A percentile compares a stretch with the other conserved stretches of the same genome.
These are phyloP conservation scores for Chytriomyces sp. DNA, from an alignment of 192 early-diverging fungal genomes.

Conservation along the genomic window DNA sequence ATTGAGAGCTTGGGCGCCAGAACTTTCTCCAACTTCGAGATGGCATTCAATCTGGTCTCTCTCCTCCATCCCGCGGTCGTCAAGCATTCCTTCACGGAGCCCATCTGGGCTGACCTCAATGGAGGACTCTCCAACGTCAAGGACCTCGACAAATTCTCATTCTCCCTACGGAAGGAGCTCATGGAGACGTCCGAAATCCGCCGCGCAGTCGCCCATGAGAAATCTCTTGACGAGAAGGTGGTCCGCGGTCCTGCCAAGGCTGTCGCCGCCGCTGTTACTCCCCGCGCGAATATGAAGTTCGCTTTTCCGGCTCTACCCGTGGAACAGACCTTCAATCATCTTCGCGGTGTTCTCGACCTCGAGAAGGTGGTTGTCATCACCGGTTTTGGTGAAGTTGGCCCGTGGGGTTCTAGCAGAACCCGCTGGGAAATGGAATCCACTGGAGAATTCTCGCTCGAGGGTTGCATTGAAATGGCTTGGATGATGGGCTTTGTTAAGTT, in stretches of 20 bases:
- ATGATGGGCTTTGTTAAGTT: slow-evolving; percentile 95
- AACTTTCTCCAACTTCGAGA: slow-evolving; percentile 89
- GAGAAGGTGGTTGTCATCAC: slow-evolving; percentile 91
- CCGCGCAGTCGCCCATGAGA: slow-evolving; percentile 79
- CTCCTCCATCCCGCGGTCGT: slow-evolving; percentile 81
- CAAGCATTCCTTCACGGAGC: slow-evolving; percentile 70
- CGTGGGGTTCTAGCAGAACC: slow-evolving; percentile 86
- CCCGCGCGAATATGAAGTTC: slow-evolving; percentile 85
- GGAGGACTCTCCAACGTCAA: slow-evolving; percentile 88
- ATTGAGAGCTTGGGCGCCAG: slow-evolving; percentile 85
- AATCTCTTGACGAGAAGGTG: slow-evolving; percentile 76
- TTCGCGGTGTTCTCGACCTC: slow-evolving; percentile 79
- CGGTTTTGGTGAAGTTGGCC: slow-evolving; percentile 93
- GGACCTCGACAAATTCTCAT: slow-evolving; percentile 78
- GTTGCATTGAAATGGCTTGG: slow-evolving; percentile 97
- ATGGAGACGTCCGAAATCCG: slow-evolving; percentile 85
- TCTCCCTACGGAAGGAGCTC: slow-evolving; percentile 73
- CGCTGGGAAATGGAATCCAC: slow-evolving; percentile 96
- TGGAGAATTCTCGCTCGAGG: slow-evolving; percentile 85
- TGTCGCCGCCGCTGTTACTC: slow-evolving; percentile 63
- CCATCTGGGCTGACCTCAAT: slow-evolving; percentile 88
- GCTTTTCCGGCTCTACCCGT: slow-evolving; percentile 70
- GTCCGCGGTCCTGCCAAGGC: slow-evolving; percentile 68
- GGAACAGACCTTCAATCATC: slow-evolving; percentile 65
- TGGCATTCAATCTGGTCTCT: slow-evolving; percentile 92